Base-by-base conservation (phyloP, 164 flowering plant genomes). In the Dillenia turbinata region DNA sequence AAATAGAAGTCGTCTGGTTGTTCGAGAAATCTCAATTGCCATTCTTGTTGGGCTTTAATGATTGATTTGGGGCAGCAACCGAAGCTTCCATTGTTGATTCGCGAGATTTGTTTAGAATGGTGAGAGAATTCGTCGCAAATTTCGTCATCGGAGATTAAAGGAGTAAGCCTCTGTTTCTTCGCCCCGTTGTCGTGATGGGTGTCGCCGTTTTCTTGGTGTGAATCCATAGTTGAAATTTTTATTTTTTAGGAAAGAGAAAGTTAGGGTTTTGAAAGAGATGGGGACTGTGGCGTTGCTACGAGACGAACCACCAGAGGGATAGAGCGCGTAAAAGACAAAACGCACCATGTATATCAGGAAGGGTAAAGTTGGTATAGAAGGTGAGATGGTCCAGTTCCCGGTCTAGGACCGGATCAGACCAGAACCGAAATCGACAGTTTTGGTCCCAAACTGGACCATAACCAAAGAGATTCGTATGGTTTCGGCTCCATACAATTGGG, bases 11-110 rank as follows among this genome's bases (percentile, higher is more conserved):
- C 57, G 61, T 94, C 99, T 2, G 99, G 99, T 60, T 94, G 97
- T 33, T 67, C 69, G 50, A 94, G 90, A 69, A 57, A 91, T 10
- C 61, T 77, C 22, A 76, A 78, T 79, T 85, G 97, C 81, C 84
- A 82, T 8, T 63, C 57, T 5, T 65, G 64, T 65, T 94, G 99
- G 19, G 83, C 88, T 22, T 79, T 64, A 66, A 84, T 58, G 57
- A 94, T 65, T 17, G 95, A 77, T 13, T 79, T 57, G 0, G 97
- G 97, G 67, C 97, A 91, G 66, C 83, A 81, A 1, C 99, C 97
- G 67, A 94, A 94, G 77, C 95, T 87, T 12, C 97, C 99, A 73
- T 94, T 94, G 84, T 94, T 94, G 78, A 94, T 79, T 1, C 99
- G 82, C 52, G 96, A 85, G 19, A 83, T 58, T 33, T 52, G 9